Evolutionary conservation across 176 grass and related monocot species (phyloP).

Genomic region (Musa itinerans): DNA sequence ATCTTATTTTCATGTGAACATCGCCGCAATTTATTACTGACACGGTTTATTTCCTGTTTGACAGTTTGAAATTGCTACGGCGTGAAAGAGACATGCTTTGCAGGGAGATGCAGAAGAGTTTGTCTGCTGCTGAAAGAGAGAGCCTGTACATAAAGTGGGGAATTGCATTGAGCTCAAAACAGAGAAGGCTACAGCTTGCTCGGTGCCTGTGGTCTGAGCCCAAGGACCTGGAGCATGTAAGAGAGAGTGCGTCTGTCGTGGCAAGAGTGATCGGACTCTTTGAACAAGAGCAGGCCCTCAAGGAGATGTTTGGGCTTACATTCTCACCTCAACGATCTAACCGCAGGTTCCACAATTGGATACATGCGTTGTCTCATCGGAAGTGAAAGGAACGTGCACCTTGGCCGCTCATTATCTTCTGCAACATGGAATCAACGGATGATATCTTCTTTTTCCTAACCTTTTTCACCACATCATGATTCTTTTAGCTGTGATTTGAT

Average conservation of each 20-base stretch:
- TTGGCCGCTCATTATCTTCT: no score
- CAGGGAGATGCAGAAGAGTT: conserved; percentile 68
- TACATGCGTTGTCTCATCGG: conserved; percentile 44
- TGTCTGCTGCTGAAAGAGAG: conserved; percentile 58
- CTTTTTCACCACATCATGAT: no score
- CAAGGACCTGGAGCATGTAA: conserved; percentile 67
- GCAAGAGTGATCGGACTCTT: conserved; percentile 74
- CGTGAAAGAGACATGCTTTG: conserved; percentile 86
- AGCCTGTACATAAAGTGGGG: conserved; percentile 90
- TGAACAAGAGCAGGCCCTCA: conserved; percentile 65
- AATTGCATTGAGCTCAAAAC: conserved; percentile 61
- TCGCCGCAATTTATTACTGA: neutral
- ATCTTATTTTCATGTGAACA: neutral
- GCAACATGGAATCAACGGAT: no score
- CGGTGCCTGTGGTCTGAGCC: conserved; percentile 64
- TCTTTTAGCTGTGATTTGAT: no score
- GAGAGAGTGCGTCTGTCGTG: conserved; percentile 75
- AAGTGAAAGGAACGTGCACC: conserved; percentile 11
- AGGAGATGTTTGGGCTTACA: conserved; percentile 96
- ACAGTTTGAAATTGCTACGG: conserved; percentile 62
- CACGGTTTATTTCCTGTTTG: neutral
- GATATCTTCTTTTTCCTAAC: no score
- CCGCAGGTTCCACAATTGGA: conserved; percentile 55
- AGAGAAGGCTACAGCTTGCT: conserved; percentile 62
- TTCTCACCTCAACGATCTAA: conserved; percentile 62